Evolutionary conservation across 495 filamentous ascomycete genomes (phyloP).

Genomic region (Filosporella fistucella): DNA sequence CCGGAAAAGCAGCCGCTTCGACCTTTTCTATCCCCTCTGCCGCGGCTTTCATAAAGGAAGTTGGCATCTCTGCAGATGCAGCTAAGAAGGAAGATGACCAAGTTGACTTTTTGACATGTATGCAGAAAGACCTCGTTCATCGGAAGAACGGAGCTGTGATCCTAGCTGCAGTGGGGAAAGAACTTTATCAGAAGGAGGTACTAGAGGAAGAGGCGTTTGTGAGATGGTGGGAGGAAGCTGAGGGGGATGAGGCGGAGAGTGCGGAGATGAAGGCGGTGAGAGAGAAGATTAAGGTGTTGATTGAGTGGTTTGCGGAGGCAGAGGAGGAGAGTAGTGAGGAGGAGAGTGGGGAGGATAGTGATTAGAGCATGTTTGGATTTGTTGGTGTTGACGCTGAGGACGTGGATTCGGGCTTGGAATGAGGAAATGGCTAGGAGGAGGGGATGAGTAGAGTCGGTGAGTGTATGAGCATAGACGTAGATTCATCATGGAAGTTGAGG

Average conservation of each 20-base stretch:
- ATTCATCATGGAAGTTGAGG: too few species aligned
- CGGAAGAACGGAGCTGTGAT: conserved; percentile 53
- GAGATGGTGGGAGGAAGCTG: conserved; percentile 65
- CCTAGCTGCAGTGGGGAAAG: conserved; percentile 70
- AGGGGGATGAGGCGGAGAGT: conserved; percentile 27
- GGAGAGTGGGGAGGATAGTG: conserved; percentile 57
- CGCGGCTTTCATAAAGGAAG: conserved; percentile 44
- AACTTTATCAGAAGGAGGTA: conserved; percentile 78
- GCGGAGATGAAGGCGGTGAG: conserved; percentile 68
- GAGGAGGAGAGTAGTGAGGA: conserved; percentile 77
- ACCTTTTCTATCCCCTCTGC: conserved; percentile 45
- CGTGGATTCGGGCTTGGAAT: too few species aligned
- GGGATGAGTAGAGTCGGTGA: too few species aligned
- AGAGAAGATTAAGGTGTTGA: conserved; percentile 67
- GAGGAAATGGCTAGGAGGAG: too few species aligned
- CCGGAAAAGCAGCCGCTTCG: conserved; percentile 60
- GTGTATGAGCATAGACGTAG: too few species aligned
- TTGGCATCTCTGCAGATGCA: conserved; percentile 46
- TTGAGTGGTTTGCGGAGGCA: conserved; percentile 81
- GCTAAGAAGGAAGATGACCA: conserved; percentile 63
- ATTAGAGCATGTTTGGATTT: conserved; percentile 10
- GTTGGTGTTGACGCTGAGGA: too few species aligned
- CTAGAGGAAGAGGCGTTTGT: conserved; percentile 85
- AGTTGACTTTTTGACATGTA: conserved; percentile 73
- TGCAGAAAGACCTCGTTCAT: conserved; percentile 73